Evolutionary conservation across 345 rosid species (phyloP).

Genomic region (Lepidium sativum): DNA sequence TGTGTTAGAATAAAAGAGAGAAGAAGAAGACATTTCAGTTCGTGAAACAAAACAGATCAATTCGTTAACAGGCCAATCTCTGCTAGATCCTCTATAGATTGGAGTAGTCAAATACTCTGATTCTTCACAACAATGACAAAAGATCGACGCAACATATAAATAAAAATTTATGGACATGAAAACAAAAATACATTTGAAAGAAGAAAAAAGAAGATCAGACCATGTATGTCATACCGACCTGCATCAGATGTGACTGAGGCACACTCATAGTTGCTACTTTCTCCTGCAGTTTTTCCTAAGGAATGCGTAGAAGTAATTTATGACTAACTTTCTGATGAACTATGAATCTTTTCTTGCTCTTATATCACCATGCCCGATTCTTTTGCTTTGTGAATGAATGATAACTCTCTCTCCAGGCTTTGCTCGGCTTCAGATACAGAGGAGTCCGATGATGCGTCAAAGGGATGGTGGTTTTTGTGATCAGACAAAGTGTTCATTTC

Average conservation of each 20-base stretch:
- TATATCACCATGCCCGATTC: conserved; percentile 94
- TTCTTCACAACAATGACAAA: conserved; percentile 22
- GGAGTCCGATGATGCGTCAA: conserved; percentile 24
- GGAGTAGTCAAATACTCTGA: conserved; percentile 2
- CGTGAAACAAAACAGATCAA: too few species aligned
- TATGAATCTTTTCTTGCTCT: conserved; percentile 96
- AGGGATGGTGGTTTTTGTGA: conserved; percentile 10
- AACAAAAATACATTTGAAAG: neutral
- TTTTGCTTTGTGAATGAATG: conserved; percentile 86
- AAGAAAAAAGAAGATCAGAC: conserved; percentile 33
- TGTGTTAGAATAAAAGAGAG: too few species aligned
- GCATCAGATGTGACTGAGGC: conserved; percentile 92
- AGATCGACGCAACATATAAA: neutral
- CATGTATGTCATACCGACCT: conserved; percentile 99
- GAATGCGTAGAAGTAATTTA: conserved; percentile 93
- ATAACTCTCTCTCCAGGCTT: conserved; percentile 87
- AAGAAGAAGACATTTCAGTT: too few species aligned
- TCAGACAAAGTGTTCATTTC: conserved; percentile 49
- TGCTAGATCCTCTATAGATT: conserved; percentile 6
- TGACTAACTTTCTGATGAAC: conserved; percentile 87
- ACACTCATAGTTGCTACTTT: conserved; percentile 82
- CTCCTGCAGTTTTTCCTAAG: conserved; percentile 92
- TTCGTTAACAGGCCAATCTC: too few species aligned
- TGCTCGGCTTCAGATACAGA: conserved; percentile 59
- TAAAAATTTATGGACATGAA: conserved; percentile 12